Evolutionary conservation across 768 basidiomycete genomes (phyloP), one percentile per base, ranked within the genome.

Genomic region (Holtermannia corniformis): DNA sequence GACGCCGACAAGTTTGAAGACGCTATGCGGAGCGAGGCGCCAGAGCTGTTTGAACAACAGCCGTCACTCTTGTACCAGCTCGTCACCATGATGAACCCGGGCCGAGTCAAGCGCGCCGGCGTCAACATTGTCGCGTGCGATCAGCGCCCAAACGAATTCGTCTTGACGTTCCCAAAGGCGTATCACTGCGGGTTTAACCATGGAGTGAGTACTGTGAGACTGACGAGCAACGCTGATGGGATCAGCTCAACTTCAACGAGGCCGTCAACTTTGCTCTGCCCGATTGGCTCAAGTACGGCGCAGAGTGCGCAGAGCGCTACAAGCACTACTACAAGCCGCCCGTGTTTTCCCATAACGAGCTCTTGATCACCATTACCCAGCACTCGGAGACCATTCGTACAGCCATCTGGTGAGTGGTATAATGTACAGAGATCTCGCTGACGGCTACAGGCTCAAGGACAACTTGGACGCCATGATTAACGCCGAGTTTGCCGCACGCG

Each of bases 171-270:
- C 72, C 95, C 95, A 0, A 91, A 93, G 74, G 91, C 91, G 10
- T 99, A 95, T 74, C 91, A 96, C 70, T 88, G 90, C 48, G 92
- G 92, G 2, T 97, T 96, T 77, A 97, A 97, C 70, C 95, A 97
- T 72, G 93, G 92, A 49, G 91, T 92, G 75, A 69, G 87, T 80
- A n/a, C n/a, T n/a, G n/a, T 1, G 13, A 5, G 25, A 11, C n/a
- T 40, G 32, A 19, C 12, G 28, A 25, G 24, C 28, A 44, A 26
- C 26, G 13, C 23, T 23, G 50, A 58, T 63, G 52, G 55, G 48
- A 4, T 10, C 50, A 95, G 91, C 76, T 97, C 64, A 99, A 99
- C 75, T 92, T 96, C 77, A 96, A 96, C 71, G 95, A 97, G 75
- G 95, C 93, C 3, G 93, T 97, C 65, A 97, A 99, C 72, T 97